Evolutionary conservation across 2,329 filamentous ascomycete species (phyloP).

Genomic region (Paraphaeosphaeria minitans): DNA sequence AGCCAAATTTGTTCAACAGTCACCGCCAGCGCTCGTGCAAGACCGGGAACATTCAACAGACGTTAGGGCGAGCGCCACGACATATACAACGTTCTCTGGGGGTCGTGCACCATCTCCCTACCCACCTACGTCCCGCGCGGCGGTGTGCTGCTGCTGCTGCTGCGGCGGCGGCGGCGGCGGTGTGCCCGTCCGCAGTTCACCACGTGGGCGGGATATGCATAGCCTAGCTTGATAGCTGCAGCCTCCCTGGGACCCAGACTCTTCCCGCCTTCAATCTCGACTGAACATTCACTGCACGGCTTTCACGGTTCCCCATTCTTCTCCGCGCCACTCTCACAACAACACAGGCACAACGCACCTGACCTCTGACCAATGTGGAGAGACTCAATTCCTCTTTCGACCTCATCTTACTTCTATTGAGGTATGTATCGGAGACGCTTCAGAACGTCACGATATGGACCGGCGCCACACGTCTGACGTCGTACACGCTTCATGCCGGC

Average conservation of each 20-base stretch:
- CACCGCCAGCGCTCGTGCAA: neutral
- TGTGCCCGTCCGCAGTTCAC: slow-evolving; percentile 15
- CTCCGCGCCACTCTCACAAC: neutral
- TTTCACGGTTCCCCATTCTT: neutral
- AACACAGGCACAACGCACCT: neutral
- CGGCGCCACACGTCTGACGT: neutral
- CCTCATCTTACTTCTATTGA: slow-evolving; percentile 2
- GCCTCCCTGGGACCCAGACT: slow-evolving; percentile 1
- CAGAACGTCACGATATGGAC: neutral
- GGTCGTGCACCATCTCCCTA: slow-evolving; percentile 18
- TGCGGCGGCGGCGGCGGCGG: no score
- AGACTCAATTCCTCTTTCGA: neutral
- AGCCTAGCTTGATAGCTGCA: slow-evolving; percentile 9
- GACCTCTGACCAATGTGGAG: neutral
- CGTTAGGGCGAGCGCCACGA: slow-evolving; percentile 2
- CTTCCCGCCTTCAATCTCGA: neutral
- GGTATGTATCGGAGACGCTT: neutral
- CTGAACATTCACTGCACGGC: neutral
- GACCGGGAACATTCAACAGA: neutral
- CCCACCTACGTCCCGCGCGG: slow-evolving; percentile 6
- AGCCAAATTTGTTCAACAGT: neutral
- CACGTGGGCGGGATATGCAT: neutral
- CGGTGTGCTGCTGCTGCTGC: slow-evolving; percentile 8
- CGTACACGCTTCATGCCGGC: slow-evolving; percentile 2
- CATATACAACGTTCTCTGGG: neutral